Evolutionary conservation across 768 basidiomycete genomes (phyloP), one percentile per base, ranked within the genome.

Genomic region (Boletus vinaceobasis): DNA sequence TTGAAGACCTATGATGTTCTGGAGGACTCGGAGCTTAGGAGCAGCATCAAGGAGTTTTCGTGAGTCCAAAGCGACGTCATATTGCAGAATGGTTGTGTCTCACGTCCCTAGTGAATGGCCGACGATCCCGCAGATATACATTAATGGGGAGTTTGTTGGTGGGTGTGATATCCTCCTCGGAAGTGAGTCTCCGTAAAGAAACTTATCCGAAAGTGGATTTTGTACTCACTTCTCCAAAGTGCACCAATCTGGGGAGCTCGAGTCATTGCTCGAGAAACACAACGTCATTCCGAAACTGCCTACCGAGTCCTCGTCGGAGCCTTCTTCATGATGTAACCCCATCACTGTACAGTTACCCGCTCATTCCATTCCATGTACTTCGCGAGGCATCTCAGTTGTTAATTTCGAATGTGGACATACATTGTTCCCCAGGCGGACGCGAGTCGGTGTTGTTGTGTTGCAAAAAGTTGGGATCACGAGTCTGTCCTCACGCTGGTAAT

Each of bases 231-330:
- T 21, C n/a, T 39, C 5, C 29, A 2, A 60, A 95, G 93, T 99
- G 96, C 96, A 98, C 70, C 93, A 96, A 75, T 89, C 85, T 7
- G 96, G 96, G 51, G 94, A 98, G 73, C 79, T 99, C 8, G 93
- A 96, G 66, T 79, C 81, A 26, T 78, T 97, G 6, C 76, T 97
- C 21, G 82, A 82, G 60, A 84, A 88, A 67, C 79, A 85, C 55
- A 77, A 82, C 9, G 72, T 96, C 55, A 83, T 93, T 56, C 81
- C 86, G 0, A 82, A 85, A 54, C 66, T 67, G 19, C 17, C 50
- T 11, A 32, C 37, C 38, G 54, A 48, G 32, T 17, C 55, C 17
- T 44, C 46, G 36, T 55, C 59, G 21, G 51, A 48, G 29, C 15
- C 40, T 4, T 35, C 48, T 3, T 57, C 46, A 38, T 57, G 19